These are phyloP conservation scores for Aspergillus sp. DNA, from an alignment of 2,329 filamentous ascomycete genomes.

Conservation along the genomic window DNA sequence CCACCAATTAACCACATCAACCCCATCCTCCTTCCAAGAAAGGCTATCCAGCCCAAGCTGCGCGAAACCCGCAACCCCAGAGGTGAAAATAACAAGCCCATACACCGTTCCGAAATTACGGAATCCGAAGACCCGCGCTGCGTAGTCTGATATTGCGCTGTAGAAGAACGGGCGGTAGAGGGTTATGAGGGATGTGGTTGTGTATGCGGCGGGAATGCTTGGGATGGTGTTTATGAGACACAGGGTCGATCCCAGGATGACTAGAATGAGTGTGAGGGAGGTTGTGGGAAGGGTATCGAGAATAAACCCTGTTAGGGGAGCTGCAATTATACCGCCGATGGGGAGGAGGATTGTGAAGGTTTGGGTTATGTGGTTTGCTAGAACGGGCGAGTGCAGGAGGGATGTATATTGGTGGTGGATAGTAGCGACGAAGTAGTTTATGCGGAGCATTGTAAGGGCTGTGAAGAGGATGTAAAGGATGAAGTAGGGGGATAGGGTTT, in stretches of 20 bases:
- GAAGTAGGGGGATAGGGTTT: constrained; percentile 78
- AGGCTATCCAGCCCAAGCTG: constrained; percentile 74
- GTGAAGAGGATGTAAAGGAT: constrained; percentile 77
- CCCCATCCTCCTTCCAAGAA: constrained; percentile 70
- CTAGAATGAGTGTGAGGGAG: constrained; percentile 63
- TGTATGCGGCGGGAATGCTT: constrained; percentile 62
- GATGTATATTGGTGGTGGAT: constrained; percentile 74
- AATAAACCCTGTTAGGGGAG: constrained; percentile 76
- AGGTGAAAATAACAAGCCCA: constrained; percentile 78
- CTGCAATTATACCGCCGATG: constrained; percentile 72
- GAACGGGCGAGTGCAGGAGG: constrained; percentile 56
- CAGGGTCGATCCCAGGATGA: constrained; percentile 64
- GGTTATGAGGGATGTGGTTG: constrained; percentile 71
- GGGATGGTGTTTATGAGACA: constrained; percentile 71
- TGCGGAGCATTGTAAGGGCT: constrained; percentile 66
- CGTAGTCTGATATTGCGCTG: constrained; percentile 71
- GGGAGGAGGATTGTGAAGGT: constrained; percentile 84
- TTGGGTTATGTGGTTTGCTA: constrained; percentile 66
- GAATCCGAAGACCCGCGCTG: constrained; percentile 88
- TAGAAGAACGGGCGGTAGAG: constrained; percentile 84
- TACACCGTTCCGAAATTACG: constrained; percentile 92
- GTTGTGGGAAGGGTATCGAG: constrained; percentile 71
- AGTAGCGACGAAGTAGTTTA: constrained; percentile 91
- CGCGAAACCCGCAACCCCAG: constrained; percentile 75
- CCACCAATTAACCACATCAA: constrained; percentile 53